Evolutionary conservation across 768 basidiomycete species (phyloP), one percentile per base, ranked within the genome.

Genomic region (Tephrocybe sp.): DNA sequence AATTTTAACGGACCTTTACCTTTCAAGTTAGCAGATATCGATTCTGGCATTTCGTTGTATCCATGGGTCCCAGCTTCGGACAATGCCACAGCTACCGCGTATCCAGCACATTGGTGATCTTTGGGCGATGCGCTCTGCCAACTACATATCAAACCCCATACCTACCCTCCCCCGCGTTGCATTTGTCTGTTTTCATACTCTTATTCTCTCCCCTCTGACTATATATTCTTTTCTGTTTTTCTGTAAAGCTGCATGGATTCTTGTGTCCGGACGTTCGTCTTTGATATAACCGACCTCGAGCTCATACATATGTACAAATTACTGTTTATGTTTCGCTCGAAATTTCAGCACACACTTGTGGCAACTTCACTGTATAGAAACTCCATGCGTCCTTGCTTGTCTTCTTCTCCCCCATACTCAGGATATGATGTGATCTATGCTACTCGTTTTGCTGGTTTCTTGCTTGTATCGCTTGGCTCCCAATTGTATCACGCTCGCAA

Each of bases 191-290:
- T 56, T 50, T 57, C 24, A 58, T 44, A 37, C 47, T 47, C 48
- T 42, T 45, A 42, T 40, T 58, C 48, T 45, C 39, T 57, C 33
- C 37, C 34, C 52, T 25, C 48, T 44, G 47, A 39, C 36, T 53
- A 43, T 46, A 48, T 50, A n/a, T 50, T 30, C 56, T 42, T 42
- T 18, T 57, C 19, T 47, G 22, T 49, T 41, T 43, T 27, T 42
- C 34, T 52, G 30, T 57, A 49, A 45, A 30, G 44, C 23, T 53
- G 48, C 47, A 57, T 45, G 52, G 52, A 57, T 48, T 51, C 36
- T 47, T 29, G n/a, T 50, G 48, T 42, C 49, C 41, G 52, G 56
- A 57, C 56, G 42, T 50, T 57, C 47, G 49, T 53, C n/a, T 47
- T 38, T 22, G 48, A 44, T 50, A 21, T 50, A 37, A 23, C 38